These are phyloP conservation scores for Aspergillus amoenus DNA, from an alignment of 2,329 filamentous ascomycete genomes.

Conservation along the genomic window DNA sequence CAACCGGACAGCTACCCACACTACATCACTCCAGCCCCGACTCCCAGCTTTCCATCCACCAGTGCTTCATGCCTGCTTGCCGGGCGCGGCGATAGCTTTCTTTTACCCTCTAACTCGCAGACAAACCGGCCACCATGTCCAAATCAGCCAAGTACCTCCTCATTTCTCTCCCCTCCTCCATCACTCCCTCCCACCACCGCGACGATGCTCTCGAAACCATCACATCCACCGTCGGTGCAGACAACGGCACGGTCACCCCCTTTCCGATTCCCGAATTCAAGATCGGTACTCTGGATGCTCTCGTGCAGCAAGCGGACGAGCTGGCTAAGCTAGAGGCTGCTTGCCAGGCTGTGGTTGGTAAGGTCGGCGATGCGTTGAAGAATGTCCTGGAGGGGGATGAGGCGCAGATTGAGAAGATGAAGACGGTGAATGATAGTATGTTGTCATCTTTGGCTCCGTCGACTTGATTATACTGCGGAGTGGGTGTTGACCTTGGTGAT, in stretches of 20 bases:
- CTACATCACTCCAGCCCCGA: conserved; percentile 12
- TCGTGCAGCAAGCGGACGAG: conserved; percentile 96
- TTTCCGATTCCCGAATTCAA: conserved; percentile 94
- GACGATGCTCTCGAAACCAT: conserved; percentile 80
- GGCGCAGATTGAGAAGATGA: conserved; percentile 78
- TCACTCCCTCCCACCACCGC: conserved; percentile 75
- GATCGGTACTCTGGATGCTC: conserved; percentile 90
- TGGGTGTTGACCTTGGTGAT: conserved; percentile 17
- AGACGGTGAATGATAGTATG: conserved; percentile 92
- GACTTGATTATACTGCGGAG: neutral
- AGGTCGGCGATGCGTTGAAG: conserved; percentile 83
- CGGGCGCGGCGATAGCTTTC: conserved; percentile 22
- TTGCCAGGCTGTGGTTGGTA: conserved; percentile 79
- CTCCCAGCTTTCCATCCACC: neutral
- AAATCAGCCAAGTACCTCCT: conserved; percentile 70
- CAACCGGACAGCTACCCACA: conserved; percentile 11
- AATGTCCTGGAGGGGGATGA: conserved; percentile 82
- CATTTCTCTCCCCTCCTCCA: conserved; percentile 84
- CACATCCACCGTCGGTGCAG: conserved; percentile 67
- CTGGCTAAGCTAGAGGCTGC: conserved; percentile 79
- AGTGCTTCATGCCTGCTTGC: conserved; percentile 23
- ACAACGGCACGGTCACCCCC: conserved; percentile 72
- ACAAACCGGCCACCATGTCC: conserved; percentile 35
- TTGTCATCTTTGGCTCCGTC: conserved; percentile 4
- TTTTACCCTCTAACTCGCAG: conserved; percentile 5